These are phyloP conservation scores for Purpureocillium lavendulum DNA, from an alignment of 2,329 filamentous ascomycete species.

Conservation along the genomic window DNA sequence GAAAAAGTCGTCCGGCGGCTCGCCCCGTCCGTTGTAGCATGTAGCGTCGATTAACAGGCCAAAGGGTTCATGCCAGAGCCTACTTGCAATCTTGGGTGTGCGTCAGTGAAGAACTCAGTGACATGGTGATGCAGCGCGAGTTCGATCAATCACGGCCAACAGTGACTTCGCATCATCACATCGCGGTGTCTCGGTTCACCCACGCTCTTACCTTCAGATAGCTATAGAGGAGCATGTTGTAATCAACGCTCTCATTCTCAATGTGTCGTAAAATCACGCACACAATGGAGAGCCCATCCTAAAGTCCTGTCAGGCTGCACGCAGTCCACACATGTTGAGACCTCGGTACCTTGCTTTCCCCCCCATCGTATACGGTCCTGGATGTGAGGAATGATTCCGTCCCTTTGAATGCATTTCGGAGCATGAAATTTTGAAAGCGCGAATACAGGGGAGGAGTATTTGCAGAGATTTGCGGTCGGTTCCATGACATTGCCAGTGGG, in stretches of 20 bases:
- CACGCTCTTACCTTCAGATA: slow-evolving; percentile 49
- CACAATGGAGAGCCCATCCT: slow-evolving; percentile 61
- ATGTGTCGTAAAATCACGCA: slow-evolving; percentile 62
- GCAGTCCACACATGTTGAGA: background rate
- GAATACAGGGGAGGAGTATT: slow-evolving; percentile 59
- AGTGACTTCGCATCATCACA: no score
- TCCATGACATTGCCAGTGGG: slow-evolving; percentile 61
- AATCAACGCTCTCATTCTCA: slow-evolving; percentile 56
- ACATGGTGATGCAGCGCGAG: background rate
- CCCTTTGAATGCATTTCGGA: slow-evolving; percentile 57
- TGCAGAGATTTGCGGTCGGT: slow-evolving; percentile 54
- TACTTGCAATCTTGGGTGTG: slow-evolving; percentile 50
- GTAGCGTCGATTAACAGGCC: slow-evolving; percentile 61
- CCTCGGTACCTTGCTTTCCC: slow-evolving; percentile 63
- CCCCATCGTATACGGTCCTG: slow-evolving; percentile 61
- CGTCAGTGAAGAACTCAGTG: background rate
- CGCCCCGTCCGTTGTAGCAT: slow-evolving; percentile 60
- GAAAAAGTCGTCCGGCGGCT: slow-evolving; percentile 58
- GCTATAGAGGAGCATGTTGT: slow-evolving; percentile 57
- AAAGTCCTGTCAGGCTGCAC: background rate
- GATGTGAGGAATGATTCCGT: slow-evolving; percentile 57
- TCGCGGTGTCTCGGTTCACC: background rate
- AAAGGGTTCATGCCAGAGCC: slow-evolving; percentile 62
- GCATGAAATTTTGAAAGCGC: slow-evolving; percentile 65
- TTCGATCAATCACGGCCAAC: no score